These are phyloP conservation scores for Westerdykella ornata DNA, from an alignment of 2,329 filamentous ascomycete species.

Conservation along the genomic window DNA sequence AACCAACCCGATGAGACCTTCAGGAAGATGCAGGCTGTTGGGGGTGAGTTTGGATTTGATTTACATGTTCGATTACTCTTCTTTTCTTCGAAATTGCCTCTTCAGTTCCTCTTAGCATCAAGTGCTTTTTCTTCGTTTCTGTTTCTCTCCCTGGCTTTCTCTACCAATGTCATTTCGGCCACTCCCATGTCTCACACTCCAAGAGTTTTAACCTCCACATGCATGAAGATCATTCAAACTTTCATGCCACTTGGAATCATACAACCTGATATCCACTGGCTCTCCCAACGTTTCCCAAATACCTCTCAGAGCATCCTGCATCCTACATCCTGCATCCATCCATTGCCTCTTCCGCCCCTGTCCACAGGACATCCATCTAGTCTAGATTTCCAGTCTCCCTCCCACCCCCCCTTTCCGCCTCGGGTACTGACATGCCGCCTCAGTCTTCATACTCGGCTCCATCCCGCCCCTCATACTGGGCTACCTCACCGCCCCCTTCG, in stretches of 20 bases:
- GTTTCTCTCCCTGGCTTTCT: not conserved
- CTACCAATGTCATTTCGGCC: too few species aligned
- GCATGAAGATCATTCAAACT: too few species aligned
- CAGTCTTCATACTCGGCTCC: conserved; percentile 26
- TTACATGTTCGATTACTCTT: not conserved
- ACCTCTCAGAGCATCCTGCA: too few species aligned
- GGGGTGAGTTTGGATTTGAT: conserved; percentile 17
- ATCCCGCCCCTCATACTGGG: conserved; percentile 30
- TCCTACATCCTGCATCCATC: too few species aligned
- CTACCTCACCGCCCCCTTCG: conserved; percentile 34
- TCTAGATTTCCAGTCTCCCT: too few species aligned
- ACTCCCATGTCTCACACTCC: too few species aligned
- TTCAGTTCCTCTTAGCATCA: not conserved
- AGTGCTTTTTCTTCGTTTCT: not conserved
- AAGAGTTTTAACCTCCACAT: too few species aligned
- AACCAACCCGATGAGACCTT: conserved; percentile 28
- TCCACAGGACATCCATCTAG: too few species aligned
- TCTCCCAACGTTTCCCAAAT: too few species aligned
- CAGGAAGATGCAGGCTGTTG: conserved; percentile 22
- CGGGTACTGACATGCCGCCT: not conserved
- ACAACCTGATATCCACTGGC: too few species aligned
- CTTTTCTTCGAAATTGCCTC: not conserved
- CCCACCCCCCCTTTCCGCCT: conserved; percentile 15
- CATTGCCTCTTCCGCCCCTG: too few species aligned
- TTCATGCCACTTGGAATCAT: too few species aligned